phyloP scores from a whole-genome alignment of 148 eudicot species.

The Drosera capensis region DNA sequence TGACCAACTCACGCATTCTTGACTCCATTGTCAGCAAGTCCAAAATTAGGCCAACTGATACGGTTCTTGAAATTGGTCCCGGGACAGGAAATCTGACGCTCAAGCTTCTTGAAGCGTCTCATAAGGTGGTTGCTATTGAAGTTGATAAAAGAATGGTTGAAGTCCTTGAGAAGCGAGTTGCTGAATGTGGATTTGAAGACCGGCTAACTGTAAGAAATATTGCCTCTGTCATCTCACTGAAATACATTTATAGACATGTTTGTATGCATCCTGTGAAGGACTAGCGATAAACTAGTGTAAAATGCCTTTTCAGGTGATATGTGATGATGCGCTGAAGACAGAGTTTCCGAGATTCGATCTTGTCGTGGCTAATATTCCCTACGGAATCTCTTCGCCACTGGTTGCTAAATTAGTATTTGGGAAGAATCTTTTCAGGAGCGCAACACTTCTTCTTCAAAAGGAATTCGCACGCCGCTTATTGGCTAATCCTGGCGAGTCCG shows the following conservation, averaged over 20 bases:
- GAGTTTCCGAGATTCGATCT: slow-evolving; percentile 74
- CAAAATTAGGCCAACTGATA: slow-evolving; percentile 37
- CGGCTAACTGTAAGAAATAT: slow-evolving; percentile 36
- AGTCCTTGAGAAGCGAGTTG: slow-evolving; percentile 42
- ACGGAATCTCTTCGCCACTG: slow-evolving; percentile 77
- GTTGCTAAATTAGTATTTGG: slow-evolving; percentile 75
- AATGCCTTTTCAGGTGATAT: slow-evolving; percentile 41
- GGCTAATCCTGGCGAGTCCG: slow-evolving; percentile 92
- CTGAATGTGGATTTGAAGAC: slow-evolving; percentile 32
- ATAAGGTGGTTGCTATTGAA: slow-evolving; percentile 66
- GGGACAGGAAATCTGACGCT: slow-evolving; percentile 93
- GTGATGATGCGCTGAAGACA: slow-evolving; percentile 63
- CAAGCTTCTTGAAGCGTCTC: slow-evolving; percentile 63
- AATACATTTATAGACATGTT: slow-evolving; percentile 12
- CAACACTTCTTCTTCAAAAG: slow-evolving; percentile 81
- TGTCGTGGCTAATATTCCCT: slow-evolving; percentile 94
- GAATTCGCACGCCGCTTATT: slow-evolving; percentile 79
- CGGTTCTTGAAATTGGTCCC: slow-evolving; percentile 89
- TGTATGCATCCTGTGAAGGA: not conserved
- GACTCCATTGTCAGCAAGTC: slow-evolving; percentile 68
- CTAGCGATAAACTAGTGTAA: not conserved
- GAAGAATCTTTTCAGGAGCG: slow-evolving; percentile 37
- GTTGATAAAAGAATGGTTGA: slow-evolving; percentile 81
- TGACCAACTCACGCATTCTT: slow-evolving; percentile 55
- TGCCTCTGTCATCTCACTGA: slow-evolving; percentile 15